phyloP scores from a whole-genome alignment of 2,329 filamentous ascomycete species.

The Elsinoe batatas region DNA sequence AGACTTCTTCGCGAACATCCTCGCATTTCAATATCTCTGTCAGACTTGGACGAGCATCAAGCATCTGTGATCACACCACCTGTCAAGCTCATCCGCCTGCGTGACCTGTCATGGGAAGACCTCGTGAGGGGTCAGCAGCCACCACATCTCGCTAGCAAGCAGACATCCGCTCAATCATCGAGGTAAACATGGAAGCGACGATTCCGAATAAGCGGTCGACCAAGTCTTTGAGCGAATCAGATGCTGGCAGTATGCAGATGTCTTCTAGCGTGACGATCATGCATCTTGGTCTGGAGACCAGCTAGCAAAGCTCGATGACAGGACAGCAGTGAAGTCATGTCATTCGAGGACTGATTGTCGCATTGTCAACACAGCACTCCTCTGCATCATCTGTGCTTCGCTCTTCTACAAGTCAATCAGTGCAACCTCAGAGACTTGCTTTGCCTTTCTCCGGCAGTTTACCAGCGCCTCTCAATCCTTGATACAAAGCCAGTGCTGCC shows the following conservation, averaged over 20 bases:
- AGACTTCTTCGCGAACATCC: too few relatives aligned
- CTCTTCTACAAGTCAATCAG: background rate
- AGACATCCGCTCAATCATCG: background rate
- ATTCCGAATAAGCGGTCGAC: background rate
- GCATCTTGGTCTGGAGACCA: too few relatives aligned
- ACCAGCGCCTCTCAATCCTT: constrained; percentile 40
- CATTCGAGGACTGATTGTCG: too few relatives aligned
- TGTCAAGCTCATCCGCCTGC: background rate
- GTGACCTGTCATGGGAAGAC: background rate
- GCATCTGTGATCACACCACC: background rate
- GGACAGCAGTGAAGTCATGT: too few relatives aligned
- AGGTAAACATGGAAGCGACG: background rate
- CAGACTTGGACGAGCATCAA: too few relatives aligned
- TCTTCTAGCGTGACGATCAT: background rate
- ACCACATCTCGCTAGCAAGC: constrained; percentile 6
- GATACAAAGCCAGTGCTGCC: constrained; percentile 46
- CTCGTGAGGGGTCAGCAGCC: constrained; percentile 10
- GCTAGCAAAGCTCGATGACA: too few relatives aligned
- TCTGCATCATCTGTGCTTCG: too few relatives aligned
- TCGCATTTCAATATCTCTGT: too few relatives aligned
- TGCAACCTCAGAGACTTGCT: background rate
- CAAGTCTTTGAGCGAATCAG: background rate
- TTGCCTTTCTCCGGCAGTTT: constrained; percentile 25
- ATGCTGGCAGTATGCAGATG: background rate
- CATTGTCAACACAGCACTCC: too few relatives aligned